Evolutionary conservation across 495 filamentous ascomycete species (phyloP).

Genomic region (Letharia lupina): DNA sequence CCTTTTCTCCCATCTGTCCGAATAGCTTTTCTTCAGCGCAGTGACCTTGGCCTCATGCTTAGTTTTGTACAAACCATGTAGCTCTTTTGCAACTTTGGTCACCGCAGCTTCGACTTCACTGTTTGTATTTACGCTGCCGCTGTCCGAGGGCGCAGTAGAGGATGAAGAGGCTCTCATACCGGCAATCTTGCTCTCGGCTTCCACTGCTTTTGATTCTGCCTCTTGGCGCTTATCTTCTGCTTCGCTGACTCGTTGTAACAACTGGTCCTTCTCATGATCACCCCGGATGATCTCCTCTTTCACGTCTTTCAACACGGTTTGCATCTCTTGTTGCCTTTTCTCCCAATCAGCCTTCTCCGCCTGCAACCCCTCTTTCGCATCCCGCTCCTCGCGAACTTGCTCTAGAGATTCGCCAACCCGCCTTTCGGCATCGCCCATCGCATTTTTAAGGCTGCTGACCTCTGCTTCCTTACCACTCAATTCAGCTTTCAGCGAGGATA

Average conservation of each 20-base stretch:
- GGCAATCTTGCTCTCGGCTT: slow-evolving; percentile 65
- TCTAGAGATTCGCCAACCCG: slow-evolving; percentile 83
- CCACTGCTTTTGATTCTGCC: slow-evolving; percentile 44
- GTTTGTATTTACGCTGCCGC: slow-evolving; percentile 32
- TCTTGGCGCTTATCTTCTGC: slow-evolving; percentile 61
- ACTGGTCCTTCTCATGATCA: slow-evolving; percentile 67
- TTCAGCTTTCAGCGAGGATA: slow-evolving; percentile 79
- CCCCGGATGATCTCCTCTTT: slow-evolving; percentile 70
- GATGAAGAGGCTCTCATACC: slow-evolving; percentile 41
- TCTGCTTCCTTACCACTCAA: slow-evolving; percentile 88
- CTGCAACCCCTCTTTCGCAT: slow-evolving; percentile 56
- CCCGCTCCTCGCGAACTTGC: slow-evolving; percentile 63
- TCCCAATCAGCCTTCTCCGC: slow-evolving; percentile 80
- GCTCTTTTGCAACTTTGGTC: slow-evolving; percentile 79
- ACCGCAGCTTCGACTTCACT: slow-evolving; percentile 75
- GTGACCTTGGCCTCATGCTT: slow-evolving; percentile 95
- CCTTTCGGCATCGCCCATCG: slow-evolving; percentile 80
- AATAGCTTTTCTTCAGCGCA: slow-evolving; percentile 91
- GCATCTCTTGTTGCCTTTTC: slow-evolving; percentile 74
- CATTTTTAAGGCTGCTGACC: slow-evolving; percentile 70
- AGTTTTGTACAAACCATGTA: slow-evolving; percentile 87
- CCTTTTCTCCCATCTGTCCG: slow-evolving; percentile 80
- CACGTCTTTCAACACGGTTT: slow-evolving; percentile 64
- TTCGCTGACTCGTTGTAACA: slow-evolving; percentile 63
- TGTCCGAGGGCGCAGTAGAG: slow-evolving; percentile 11